Percentiles rank a stretch among this genome's conserved stretches.
Conservation (phyloP, 2,329 filamentous ascomycete genomes). For the Trichoderma breve region DNA sequence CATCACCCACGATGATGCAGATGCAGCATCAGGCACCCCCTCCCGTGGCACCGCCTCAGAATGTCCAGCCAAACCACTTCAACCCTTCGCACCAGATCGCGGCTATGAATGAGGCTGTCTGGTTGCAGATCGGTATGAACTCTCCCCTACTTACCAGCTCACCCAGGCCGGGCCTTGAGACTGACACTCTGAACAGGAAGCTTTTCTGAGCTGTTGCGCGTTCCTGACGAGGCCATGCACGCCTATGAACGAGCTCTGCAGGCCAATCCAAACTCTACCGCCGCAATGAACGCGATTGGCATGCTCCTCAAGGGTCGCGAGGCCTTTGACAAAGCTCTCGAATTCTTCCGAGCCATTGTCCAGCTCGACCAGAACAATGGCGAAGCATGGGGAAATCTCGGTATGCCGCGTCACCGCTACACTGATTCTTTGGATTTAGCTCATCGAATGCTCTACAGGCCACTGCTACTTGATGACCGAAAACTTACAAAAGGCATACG, state of each 20-base stretch:
- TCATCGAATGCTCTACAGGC: constrained; percentile 51
- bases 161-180: background rate
- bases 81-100: constrained; percentile 72
- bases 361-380: constrained; percentile 88
- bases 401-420: constrained; percentile 49
- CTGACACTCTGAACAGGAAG: constrained; percentile 57
- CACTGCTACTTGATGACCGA: constrained; percentile 99
- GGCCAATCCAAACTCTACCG: constrained; percentile 84
- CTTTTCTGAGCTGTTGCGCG: constrained; percentile 82
- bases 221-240: constrained; percentile 82
- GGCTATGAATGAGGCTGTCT: constrained; percentile 80
- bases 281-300: constrained; percentile 92
- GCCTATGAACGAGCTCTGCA: constrained; percentile 88
- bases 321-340: constrained; percentile 89
- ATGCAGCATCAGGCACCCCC: constrained; percentile 58
- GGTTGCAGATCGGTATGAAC: constrained; percentile 86
- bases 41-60: constrained; percentile 55
- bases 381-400: constrained; percentile 93
- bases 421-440: constrained; percentile 23
- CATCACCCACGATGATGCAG: constrained; percentile 76
- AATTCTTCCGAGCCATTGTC: constrained; percentile 86
- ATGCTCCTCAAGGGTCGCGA: constrained; percentile 88
- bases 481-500: constrained; percentile 93
- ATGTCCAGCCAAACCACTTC: constrained; percentile 56
- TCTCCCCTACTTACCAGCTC: background rate